Base-by-base conservation (phyloP, 352 stramenopile genomes). In the Phytophthora hibernalis region DNA sequence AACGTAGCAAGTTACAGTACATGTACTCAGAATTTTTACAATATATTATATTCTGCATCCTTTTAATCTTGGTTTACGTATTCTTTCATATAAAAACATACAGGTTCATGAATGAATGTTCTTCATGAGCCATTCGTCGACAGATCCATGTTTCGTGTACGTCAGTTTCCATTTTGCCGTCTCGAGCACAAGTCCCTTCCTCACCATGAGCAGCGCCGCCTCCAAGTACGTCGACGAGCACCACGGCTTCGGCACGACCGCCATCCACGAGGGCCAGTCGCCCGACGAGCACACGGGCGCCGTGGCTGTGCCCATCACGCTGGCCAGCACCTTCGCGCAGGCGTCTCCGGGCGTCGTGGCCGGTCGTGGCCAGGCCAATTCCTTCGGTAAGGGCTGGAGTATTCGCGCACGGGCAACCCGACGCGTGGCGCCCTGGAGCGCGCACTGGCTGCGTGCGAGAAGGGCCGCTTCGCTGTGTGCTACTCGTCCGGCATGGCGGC, bases 341-440 rank as follows among this genome's bases (percentile, higher is more conserved):
- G 53, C 76, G 47, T 93, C 85, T 10, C 85, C 83, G 0, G 85
- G 85, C 58, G 82, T 96, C 42, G 88, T 95, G 40, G 72, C 89
- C 57, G 85, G 87, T 73, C 80, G 82, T 18, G 68, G 80, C 26
- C 88, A 97, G 48, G 69, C 74, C 57, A 98, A 78, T 83, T 98
- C 82, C 70, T 98, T 87, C 61, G 97, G 97, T 52, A 98, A 98
- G 72, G 97, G 98, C 52, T 98, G 89, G 93, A 94, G 63, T 98
- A 98, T 82, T 97, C 91, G 72, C 91, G 96, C 53, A 87, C 97
- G 52, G 97, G 90, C 70, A 99, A 99, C 79, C 97, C 96, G n/a
- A 99, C 96, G 21, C 97, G 83, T 38, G 88, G 96, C 52, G 87
- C 98, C 10, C 84, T 99, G 13, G 97, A 99, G 76, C 90, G 82